Evolutionary conservation across 2,329 filamentous ascomycete species (phyloP).

Genomic region (Fusarium coicis): DNA sequence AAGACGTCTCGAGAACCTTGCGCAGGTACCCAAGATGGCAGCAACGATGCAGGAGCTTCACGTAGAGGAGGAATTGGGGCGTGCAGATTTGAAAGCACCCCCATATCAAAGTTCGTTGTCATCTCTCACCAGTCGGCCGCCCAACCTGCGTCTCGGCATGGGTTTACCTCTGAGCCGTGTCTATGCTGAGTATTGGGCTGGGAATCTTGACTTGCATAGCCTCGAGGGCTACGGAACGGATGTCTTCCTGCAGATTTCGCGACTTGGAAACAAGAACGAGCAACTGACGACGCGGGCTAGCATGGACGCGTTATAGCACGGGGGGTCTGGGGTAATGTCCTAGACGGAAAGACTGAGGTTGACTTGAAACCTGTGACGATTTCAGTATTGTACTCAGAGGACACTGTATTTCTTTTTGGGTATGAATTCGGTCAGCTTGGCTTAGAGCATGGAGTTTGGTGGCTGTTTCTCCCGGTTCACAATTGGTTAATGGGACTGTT

Average conservation of each 20-base stretch:
- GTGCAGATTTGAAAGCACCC: constrained; percentile 56
- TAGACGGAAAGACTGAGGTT: constrained; percentile 10
- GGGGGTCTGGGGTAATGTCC: constrained; percentile 8
- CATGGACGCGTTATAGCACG: constrained; percentile 76
- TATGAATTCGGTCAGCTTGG: constrained; percentile 10
- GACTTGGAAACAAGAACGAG: constrained; percentile 97
- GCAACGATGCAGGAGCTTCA: constrained; percentile 91
- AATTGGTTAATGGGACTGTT: constrained; percentile 6
- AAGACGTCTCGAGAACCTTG: constrained; percentile 83
- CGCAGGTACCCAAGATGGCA: constrained; percentile 87
- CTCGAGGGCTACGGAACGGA: constrained; percentile 96
- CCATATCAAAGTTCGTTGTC: constrained; percentile 73
- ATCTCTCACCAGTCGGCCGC: constrained; percentile 82
- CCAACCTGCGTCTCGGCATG: constrained; percentile 89
- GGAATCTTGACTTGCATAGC: constrained; percentile 88
- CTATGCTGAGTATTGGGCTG: constrained; percentile 98
- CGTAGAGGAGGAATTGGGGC: constrained; percentile 56
- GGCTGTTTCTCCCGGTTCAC: constrained; percentile 1
- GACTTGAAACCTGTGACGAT: neutral
- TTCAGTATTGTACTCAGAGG: constrained; percentile 6
- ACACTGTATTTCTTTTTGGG: constrained; percentile 4
- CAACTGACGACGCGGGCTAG: constrained; percentile 82
- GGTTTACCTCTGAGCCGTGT: constrained; percentile 92
- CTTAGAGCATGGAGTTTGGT: constrained; percentile 43
- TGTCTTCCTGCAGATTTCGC: constrained; percentile 94